phyloP scores from a whole-genome alignment of 2,329 filamentous ascomycete species.

The Aspergillus puulaauensis region DNA sequence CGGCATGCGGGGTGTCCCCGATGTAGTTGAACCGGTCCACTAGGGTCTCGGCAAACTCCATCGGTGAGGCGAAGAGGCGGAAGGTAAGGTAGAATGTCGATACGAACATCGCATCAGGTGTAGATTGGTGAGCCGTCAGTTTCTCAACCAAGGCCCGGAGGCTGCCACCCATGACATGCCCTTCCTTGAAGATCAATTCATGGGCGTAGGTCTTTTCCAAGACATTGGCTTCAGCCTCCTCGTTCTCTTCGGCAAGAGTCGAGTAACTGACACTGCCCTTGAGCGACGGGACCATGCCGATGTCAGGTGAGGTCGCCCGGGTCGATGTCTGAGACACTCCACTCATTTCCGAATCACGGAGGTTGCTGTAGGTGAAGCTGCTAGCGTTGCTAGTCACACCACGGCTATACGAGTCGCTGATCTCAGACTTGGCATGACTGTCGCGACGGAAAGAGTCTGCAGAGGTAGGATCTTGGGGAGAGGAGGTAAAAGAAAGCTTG shows the following conservation, averaged over 20 bases:
- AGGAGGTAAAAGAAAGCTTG: slow-evolving; percentile 29
- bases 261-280: slow-evolving; percentile 68
- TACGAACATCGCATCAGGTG: slow-evolving; percentile 87
- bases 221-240: slow-evolving; percentile 79
- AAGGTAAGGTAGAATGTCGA: slow-evolving; percentile 97
- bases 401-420: slow-evolving; percentile 53
- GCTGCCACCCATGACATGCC: slow-evolving; percentile 89
- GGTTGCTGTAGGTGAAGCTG: slow-evolving; percentile 72
- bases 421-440: slow-evolving; percentile 31
- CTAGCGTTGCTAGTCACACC: slow-evolving; percentile 75
- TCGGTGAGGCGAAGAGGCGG: slow-evolving; percentile 81
- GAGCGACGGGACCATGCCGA: slow-evolving; percentile 59
- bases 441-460: slow-evolving; percentile 35
- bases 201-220: slow-evolving; percentile 90
- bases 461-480: slow-evolving; percentile 21
- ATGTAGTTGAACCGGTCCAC: slow-evolving; percentile 92
- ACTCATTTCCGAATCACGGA: slow-evolving; percentile 76
- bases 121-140: slow-evolving; percentile 87
- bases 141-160: slow-evolving; percentile 90
- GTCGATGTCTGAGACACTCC: slow-evolving; percentile 80
- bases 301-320: slow-evolving; percentile 81
- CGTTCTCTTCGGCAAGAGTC: slow-evolving; percentile 68
- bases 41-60: slow-evolving; percentile 75
- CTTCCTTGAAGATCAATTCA: slow-evolving; percentile 92
- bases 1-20: slow-evolving; percentile 70